Conservation (phyloP, 2,329 filamentous ascomycete genomes). For the Westerdykella ornata region DNA sequence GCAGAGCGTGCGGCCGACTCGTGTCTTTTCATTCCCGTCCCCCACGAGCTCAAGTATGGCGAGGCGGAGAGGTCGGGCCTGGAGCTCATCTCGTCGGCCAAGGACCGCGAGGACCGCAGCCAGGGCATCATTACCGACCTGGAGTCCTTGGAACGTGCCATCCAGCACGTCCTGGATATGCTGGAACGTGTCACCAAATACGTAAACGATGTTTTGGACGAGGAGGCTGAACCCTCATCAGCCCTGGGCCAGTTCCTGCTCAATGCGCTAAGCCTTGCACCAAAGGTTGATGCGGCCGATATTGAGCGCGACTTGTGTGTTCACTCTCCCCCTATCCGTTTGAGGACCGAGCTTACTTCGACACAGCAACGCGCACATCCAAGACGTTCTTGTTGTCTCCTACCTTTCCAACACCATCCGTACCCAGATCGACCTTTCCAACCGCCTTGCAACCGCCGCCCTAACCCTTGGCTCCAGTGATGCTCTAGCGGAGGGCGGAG, state of each 20-base stretch:
- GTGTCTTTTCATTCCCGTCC: conserved; percentile 95
- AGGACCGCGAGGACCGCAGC: conserved; percentile 67
- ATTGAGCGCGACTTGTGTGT: conserved; percentile 89
- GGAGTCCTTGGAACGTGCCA: conserved; percentile 74
- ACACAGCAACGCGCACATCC: conserved; percentile 89
- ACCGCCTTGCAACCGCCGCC: conserved; percentile 69
- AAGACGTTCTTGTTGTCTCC: conserved; percentile 95
- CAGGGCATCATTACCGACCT: conserved; percentile 77
- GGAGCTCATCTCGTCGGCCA: conserved; percentile 76
- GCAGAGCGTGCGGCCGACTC: conserved; percentile 91
- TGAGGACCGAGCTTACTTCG: conserved; percentile 24
- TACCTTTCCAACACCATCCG: conserved; percentile 98
- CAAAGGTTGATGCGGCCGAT: conserved; percentile 84
- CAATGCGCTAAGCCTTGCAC: conserved; percentile 84
- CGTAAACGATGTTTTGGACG: conserved; percentile 88
- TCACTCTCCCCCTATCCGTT: conserved; percentile 1
- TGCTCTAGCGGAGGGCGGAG: conserved; percentile 29
- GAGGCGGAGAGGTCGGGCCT: conserved; percentile 71
- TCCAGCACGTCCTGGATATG: conserved; percentile 83
- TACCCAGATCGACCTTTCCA: conserved; percentile 96
- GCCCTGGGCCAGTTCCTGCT: conserved; percentile 92
- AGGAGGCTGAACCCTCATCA: conserved; percentile 82
- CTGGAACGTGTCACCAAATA: conserved; percentile 88
- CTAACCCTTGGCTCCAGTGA: conserved; percentile 44
- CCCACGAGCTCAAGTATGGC: conserved; percentile 85